Evolutionary conservation across 2,329 filamentous ascomycete genomes (phyloP), one percentile per base, ranked within the genome.

Genomic region (Arthrobotrys iridis): DNA sequence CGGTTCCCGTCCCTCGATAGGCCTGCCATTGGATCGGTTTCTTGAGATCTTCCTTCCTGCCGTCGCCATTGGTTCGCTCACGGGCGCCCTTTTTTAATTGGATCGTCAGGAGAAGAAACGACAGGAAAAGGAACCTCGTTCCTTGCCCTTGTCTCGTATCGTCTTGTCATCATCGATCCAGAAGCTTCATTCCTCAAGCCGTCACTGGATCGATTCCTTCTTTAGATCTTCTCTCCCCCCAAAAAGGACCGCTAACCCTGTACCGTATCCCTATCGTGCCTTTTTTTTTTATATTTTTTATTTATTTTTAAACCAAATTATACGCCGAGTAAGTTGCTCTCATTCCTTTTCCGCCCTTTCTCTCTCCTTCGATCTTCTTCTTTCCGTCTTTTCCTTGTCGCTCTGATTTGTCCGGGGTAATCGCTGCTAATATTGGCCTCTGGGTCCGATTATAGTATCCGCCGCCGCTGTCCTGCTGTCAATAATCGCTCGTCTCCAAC

Each of bases 71-170:
- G 28, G 4, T 45, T 67, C 40, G 50, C 40, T 59, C 40, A 50
- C 64, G 28, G 18, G 28, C 43, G n/a, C 10, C 20, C 26, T 7
- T 20, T 40, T 70, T 62, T 55, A 35, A 70, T 70, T 70, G 65
- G 65, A 70, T 70, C 65, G 28, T 67, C 63, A 67, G 63, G 63
- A 46, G 65, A n/a, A n/a, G n/a, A n/a, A n/a, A n/a, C n/a, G 20
- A 15, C 6, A 18, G 28, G 28, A 4, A 37, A 2, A 28, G 20
- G 7, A 22, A 30, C 30, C 22, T 22, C 15, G 5, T 46, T 26
- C 43, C 15, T 46, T 46, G 10, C 13, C 24, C 4, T 46, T 30
- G 46, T 28, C 46, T 22, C 30, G 28, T 50, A 20, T 30, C 20
- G 46, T 50, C 46, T 30, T 15, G 24, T 30, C 22, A 4, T 55